A percentile compares a stretch with the other conserved stretches of the same genome.
Conservation (phyloP, 225 moss, liverwort and hornwort genomes). For the Thuidium tamariscinum region DNA sequence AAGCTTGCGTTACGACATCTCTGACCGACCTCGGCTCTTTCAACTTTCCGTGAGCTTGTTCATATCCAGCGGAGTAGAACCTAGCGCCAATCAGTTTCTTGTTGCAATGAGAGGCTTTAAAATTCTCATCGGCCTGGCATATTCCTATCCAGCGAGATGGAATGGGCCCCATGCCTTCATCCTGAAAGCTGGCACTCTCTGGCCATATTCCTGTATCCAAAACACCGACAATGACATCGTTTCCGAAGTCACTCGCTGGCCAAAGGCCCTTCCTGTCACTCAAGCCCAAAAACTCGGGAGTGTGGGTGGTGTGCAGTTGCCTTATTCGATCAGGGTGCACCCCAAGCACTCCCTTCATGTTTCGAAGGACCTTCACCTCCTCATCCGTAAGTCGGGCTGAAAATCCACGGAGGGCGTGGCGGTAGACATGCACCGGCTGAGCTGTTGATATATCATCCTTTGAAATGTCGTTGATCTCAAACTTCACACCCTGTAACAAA, state of each 20-base stretch:
- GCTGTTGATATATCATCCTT: neutral
- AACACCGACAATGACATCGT: conserved; percentile 75
- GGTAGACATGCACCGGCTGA: conserved; percentile 41
- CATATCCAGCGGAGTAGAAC: conserved; percentile 52
- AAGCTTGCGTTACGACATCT: conserved; percentile 28
- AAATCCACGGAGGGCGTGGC: conserved; percentile 57
- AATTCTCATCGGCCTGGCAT: conserved; percentile 5
- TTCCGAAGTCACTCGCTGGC: conserved; percentile 43
- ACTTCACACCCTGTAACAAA: conserved; percentile 25
- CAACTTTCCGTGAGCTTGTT: conserved; percentile 37
- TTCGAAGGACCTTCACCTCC: conserved; percentile 32
- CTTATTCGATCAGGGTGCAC: conserved; percentile 46
- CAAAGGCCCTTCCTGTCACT: conserved; percentile 14
- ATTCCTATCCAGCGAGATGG: conserved; percentile 43
- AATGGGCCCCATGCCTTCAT: conserved; percentile 34
- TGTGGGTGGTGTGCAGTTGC: conserved; percentile 61
- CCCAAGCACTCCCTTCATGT: conserved; percentile 36
- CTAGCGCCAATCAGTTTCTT: conserved; percentile 75
- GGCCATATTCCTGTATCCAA: conserved; percentile 80
- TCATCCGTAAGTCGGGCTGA: conserved; percentile 41
- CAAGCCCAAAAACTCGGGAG: conserved; percentile 63
- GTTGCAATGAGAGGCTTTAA: conserved; percentile 34
- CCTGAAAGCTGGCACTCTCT: conserved; percentile 39
- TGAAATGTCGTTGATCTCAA: neutral
- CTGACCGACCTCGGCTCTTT: conserved; percentile 39